These are phyloP conservation scores for Phytophthora megakarya DNA, from an alignment of 352 stramenopile species.

Conservation along the genomic window DNA sequence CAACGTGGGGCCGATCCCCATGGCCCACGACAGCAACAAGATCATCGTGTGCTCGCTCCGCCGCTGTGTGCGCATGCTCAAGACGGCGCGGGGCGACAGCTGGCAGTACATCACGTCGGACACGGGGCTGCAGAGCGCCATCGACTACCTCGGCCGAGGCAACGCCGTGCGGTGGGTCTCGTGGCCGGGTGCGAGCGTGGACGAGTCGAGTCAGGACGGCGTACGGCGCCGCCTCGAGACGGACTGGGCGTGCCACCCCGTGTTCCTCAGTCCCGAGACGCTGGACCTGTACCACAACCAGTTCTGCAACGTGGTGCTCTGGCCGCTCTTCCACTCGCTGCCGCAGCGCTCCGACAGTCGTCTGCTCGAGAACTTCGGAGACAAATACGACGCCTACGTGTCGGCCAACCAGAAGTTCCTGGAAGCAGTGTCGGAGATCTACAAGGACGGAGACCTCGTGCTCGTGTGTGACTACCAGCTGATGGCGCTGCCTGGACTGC, in stretches of 20 bases:
- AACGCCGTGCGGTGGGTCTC: constrained; percentile 92
- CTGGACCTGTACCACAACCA: constrained; percentile 89
- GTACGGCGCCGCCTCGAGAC: constrained; percentile 75
- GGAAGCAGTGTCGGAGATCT: constrained; percentile 79
- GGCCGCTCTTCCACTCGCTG: constrained; percentile 91
- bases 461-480: constrained; percentile 92
- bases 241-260: constrained; percentile 84
- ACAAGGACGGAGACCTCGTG: constrained; percentile 86
- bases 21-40: constrained; percentile 80
- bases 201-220: constrained; percentile 79
- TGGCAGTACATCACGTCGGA: constrained; percentile 76
- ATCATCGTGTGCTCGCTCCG: constrained; percentile 77
- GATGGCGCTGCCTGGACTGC: constrained; percentile 79
- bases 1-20: constrained; percentile 69
- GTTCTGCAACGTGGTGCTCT: constrained; percentile 91
- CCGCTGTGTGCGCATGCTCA: constrained; percentile 78
- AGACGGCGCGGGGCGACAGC: constrained; percentile 69
- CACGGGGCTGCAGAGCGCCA: constrained; percentile 71
- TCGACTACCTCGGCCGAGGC: constrained; percentile 71
- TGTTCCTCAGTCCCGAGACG: constrained; percentile 81
- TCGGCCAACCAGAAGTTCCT: constrained; percentile 88
- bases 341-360: constrained; percentile 75
- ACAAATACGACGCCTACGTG: constrained; percentile 90
- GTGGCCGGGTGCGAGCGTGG: constrained; percentile 83
- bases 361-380: constrained; percentile 81